Evolutionary conservation across 192 early-diverging fungal genomes (phyloP).

Genomic region (Rhizophagus clarus): DNA sequence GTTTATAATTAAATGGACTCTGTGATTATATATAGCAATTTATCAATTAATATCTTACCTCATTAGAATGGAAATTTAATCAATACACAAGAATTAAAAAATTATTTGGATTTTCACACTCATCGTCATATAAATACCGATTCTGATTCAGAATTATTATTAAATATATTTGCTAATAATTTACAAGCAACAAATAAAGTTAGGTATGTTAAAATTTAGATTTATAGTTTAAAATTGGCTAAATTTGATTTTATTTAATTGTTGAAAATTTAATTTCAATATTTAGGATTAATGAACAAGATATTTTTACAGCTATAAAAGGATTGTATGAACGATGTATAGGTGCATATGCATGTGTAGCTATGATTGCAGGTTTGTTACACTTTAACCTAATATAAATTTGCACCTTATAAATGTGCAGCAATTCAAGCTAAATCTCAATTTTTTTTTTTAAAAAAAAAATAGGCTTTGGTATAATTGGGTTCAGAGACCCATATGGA

Average conservation of each 20-base stretch:
- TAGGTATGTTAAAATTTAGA: conserved; percentile 45
- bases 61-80: conserved; percentile 95
- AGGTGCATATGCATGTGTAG: conserved; percentile 94
- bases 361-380: conserved; percentile 88
- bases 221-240: too few relatives aligned
- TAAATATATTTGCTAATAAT: conserved; percentile 98
- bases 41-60: too few relatives aligned
- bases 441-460: neutral
- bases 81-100: conserved; percentile 86
- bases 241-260: too few relatives aligned
- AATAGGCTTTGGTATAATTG: conserved; percentile 90
- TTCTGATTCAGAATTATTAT: conserved; percentile 97
- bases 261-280: neutral
- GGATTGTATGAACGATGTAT: conserved; percentile 80
- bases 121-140: conserved; percentile 99
- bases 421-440: too few relatives aligned
- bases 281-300: conserved; percentile 92
- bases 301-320: conserved; percentile 92
- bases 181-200: conserved; percentile 97
- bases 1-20: too few relatives aligned
- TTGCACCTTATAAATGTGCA: too few relatives aligned
- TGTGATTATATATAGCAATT: too few relatives aligned
- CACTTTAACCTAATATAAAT: too few relatives aligned
- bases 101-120: conserved; percentile 90
- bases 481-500: conserved; percentile 93